Percentiles rank a stretch among this genome's conserved stretches.
phyloP scores from a whole-genome alignment of 805 yeast genomes.

The Ogataea corticis region DNA sequence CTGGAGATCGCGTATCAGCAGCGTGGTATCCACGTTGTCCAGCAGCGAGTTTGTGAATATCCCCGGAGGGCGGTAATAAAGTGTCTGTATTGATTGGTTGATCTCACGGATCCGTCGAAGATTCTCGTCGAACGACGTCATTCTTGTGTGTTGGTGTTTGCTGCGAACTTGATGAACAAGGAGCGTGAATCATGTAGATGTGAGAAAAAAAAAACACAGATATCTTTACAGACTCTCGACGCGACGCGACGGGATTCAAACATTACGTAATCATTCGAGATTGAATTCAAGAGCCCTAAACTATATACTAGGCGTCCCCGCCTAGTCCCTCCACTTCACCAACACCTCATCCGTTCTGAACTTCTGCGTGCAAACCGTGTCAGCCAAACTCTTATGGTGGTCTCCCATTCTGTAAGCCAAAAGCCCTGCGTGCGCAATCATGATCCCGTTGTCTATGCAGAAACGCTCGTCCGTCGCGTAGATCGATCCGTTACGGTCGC shows the following conservation, averaged over 20 bases:
- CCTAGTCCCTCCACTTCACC: conserved; percentile 78
- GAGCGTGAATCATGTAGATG: too few relatives aligned
- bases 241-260: too few relatives aligned
- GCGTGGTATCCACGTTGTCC: conserved; percentile 22
- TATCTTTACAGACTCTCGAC: too few relatives aligned
- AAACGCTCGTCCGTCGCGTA: conserved; percentile 96
- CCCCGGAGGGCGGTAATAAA: conserved; percentile 23
- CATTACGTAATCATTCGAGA: too few relatives aligned
- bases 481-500: conserved; percentile 84
- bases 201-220: too few relatives aligned
- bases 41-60: conserved; percentile 26
- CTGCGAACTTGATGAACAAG: too few relatives aligned
- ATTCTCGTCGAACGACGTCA: conserved; percentile 20
- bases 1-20: conserved; percentile 26
- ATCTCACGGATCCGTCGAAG: conserved; percentile 17
- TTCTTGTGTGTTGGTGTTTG: background rate
- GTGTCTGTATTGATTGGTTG: conserved; percentile 23
- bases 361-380: conserved; percentile 89
- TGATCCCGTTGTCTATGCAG: conserved; percentile 96
- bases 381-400: conserved; percentile 48
- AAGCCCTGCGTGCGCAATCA: conserved; percentile 98
- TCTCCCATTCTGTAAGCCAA: conserved; percentile 83
- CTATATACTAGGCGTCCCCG: too few relatives aligned
- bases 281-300: too few relatives aligned
- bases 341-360: conserved; percentile 93